Conservation (phyloP, 306 rosid species). For the Oxytropis ochrocephala region DNA sequence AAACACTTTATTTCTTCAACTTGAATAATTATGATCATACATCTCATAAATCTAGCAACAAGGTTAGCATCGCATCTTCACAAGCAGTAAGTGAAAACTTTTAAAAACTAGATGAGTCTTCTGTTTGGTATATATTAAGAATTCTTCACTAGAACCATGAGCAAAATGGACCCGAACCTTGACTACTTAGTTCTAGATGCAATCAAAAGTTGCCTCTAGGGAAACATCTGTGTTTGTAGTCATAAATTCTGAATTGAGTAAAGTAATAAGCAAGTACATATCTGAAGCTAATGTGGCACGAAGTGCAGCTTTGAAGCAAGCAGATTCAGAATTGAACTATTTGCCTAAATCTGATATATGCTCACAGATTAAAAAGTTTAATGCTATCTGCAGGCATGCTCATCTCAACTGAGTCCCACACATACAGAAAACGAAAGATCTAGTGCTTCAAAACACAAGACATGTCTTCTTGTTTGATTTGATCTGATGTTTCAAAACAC, state of each 20-base stretch:
- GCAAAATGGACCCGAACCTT: slow-evolving; percentile 5
- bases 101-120: background rate
- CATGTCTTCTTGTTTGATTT: too few relatives aligned
- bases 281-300: background rate
- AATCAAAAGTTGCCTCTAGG: background rate
- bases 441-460: background rate
- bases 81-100: background rate
- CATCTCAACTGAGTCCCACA: background rate
- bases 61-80: background rate
- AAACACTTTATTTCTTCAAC: background rate
- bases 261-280: background rate
- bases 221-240: background rate
- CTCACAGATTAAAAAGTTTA: background rate
- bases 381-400: background rate
- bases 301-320: background rate
- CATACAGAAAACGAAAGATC: background rate
- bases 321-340: slow-evolving; percentile 4
- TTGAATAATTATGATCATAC: background rate
- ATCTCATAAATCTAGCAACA: background rate
- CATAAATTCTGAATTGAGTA: background rate
- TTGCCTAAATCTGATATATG: background rate
- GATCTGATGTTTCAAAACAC: too few relatives aligned
- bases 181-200: background rate
- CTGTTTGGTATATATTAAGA: background rate
- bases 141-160: background rate